A percentile compares a stretch with the other conserved stretches of the same genome.
These are phyloP conservation scores for Cercospora sesami DNA, from an alignment of 2,329 filamentous ascomycete species.

Conservation along the genomic window DNA sequence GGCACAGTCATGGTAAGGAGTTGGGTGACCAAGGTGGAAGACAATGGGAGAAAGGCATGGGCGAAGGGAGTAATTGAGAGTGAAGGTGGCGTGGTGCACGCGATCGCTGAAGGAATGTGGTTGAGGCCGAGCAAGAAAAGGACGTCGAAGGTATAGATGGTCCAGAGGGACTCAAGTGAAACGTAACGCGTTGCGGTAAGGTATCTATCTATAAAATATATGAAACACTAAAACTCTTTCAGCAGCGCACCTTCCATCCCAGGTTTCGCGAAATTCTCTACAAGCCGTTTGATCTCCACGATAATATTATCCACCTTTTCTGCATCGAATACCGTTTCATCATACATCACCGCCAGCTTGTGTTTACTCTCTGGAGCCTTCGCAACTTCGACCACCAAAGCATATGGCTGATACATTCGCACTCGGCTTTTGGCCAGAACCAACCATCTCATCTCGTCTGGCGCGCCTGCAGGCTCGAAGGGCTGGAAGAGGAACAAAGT, in stretches of 20 bases:
- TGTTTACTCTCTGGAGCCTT: not conserved
- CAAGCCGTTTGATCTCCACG: not conserved
- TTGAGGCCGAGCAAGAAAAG: slow-evolving; percentile 21
- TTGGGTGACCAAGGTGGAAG: slow-evolving; percentile 27
- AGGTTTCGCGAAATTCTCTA: not conserved
- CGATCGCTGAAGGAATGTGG: slow-evolving; percentile 28
- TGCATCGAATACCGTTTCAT: not conserved
- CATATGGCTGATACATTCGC: not conserved
- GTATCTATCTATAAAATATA: not conserved
- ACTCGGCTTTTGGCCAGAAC: not conserved
- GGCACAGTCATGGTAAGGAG: slow-evolving; percentile 24
- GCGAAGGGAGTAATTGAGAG: slow-evolving; percentile 25
- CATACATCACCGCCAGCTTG: not conserved
- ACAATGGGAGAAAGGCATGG: slow-evolving; percentile 27
- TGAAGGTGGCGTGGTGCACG: slow-evolving; percentile 25
- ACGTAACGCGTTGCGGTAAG: not conserved
- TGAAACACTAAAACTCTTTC: not conserved
- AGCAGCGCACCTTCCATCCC: not conserved
- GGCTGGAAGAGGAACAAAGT: slow-evolving; percentile 8
- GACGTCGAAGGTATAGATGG: not conserved
- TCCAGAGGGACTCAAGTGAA: too few species aligned
- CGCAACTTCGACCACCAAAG: not conserved
- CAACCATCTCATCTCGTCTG: not conserved
- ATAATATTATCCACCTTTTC: not conserved
- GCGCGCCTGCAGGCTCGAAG: not conserved